phyloP scores from a whole-genome alignment of 148 eudicot genomes.

The Rhododendron williamsianum region DNA sequence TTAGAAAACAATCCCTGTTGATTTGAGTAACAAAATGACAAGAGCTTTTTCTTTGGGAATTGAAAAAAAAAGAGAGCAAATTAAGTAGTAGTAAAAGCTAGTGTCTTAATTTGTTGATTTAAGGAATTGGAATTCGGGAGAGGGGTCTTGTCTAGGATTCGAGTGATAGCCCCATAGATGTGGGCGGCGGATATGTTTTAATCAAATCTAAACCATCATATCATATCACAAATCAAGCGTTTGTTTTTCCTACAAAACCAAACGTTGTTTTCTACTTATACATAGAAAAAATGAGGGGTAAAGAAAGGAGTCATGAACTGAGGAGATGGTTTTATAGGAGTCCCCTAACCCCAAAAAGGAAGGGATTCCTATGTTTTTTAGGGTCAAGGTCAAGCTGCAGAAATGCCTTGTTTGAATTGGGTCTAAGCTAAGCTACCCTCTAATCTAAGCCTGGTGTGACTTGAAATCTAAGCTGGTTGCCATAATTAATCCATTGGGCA shows the following conservation, averaged over 20 bases:
- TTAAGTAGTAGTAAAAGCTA: neutral
- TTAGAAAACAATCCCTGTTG: neutral
- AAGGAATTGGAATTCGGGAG: constrained; percentile 10
- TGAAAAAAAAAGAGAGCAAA: neutral
- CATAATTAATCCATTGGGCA: neutral
- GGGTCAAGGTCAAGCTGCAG: neutral
- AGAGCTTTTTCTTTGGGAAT: neutral
- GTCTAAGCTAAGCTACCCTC: neutral
- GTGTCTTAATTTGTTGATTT: neutral
- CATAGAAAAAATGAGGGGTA: neutral
- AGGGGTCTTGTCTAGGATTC: constrained; percentile 11
- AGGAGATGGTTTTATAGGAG: neutral
- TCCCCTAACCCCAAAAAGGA: neutral
- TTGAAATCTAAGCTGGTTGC: neutral
- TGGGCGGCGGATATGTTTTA: neutral
- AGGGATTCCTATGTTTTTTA: neutral
- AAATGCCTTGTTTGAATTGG: neutral
- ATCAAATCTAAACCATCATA: constrained; percentile 20
- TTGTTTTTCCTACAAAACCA: neutral
- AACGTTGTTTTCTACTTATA: neutral
- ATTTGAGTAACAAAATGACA: neutral
- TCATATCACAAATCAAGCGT: constrained; percentile 16
- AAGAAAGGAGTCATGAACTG: neutral
- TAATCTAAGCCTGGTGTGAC: neutral
- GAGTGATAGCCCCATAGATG: neutral